These are phyloP conservation scores for Cinchona pubescens DNA, from an alignment of 257 asterid species.

Conservation along the genomic window DNA sequence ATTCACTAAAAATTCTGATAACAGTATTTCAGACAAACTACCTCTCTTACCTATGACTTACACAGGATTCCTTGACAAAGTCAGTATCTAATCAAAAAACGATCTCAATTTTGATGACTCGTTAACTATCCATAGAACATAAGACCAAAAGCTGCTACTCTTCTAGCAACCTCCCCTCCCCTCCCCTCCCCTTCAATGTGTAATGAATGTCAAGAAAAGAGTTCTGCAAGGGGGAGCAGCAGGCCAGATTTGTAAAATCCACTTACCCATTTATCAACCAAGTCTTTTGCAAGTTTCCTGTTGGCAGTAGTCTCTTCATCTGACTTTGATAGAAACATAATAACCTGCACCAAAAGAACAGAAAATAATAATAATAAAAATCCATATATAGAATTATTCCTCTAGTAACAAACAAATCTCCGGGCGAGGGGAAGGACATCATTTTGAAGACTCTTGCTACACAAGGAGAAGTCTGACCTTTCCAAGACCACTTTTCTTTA, in stretches of 20 bases:
- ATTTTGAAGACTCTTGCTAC: constrained; percentile 2
- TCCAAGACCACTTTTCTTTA: constrained; percentile 90
- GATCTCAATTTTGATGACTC: background rate
- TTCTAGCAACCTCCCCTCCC: background rate
- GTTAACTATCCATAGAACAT: background rate
- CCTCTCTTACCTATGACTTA: background rate
- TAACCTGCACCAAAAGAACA: constrained; percentile 49
- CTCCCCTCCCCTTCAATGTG: background rate
- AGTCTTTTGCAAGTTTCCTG: constrained; percentile 84
- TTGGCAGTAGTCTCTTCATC: constrained; percentile 94
- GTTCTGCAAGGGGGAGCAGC: background rate
- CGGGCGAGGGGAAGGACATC: background rate
- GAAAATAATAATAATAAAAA: background rate
- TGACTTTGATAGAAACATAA: constrained; percentile 89
- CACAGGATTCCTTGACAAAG: background rate
- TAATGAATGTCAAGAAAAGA: background rate
- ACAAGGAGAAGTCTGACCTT: constrained; percentile 48
- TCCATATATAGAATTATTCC: background rate
- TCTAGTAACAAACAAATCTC: background rate
- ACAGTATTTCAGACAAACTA: background rate
- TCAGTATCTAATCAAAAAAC: background rate
- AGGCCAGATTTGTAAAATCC: background rate
- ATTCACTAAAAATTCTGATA: background rate
- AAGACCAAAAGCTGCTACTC: background rate
- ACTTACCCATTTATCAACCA: constrained; percentile 97